Conservation (phyloP, 169 alveolate genomes). For the Plasmodium fragile region DNA sequence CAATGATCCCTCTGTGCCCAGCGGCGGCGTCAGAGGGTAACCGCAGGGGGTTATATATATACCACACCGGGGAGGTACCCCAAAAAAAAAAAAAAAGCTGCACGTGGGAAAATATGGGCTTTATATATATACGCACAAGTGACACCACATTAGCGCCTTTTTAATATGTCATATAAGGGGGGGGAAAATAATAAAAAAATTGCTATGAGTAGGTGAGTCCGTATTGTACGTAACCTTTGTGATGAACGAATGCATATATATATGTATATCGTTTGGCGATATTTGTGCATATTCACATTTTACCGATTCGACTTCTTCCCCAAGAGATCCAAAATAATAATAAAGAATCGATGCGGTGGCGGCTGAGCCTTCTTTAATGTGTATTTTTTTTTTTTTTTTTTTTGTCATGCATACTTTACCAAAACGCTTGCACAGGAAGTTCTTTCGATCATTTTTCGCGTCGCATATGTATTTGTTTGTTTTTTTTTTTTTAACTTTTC, state of each 20-base stretch:
- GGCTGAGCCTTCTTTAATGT: not conserved
- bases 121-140: not conserved
- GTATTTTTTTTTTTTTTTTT: not conserved
- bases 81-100: not conserved
- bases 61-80: not conserved
- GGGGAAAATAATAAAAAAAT: not conserved
- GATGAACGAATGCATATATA: not conserved
- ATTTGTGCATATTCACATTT: not conserved
- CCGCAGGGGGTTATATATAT: constrained; percentile 57
- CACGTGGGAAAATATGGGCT: not conserved
- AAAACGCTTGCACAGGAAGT: not conserved
- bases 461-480: not conserved
- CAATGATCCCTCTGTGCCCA: not conserved
- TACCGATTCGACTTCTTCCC: not conserved
- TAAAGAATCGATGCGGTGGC: not conserved
- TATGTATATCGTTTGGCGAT: not conserved
- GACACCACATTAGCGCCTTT: not conserved
- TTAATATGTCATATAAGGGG: not conserved
- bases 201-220: not conserved
- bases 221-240: not conserved
- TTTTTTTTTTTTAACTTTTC: not conserved
- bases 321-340: not conserved
- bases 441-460: not conserved
- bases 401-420: not conserved
- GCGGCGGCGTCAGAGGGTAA: constrained; percentile 22